Evolutionary conservation across 495 filamentous ascomycete species (phyloP).

Genomic region (Corynascus novoguineensis): DNA sequence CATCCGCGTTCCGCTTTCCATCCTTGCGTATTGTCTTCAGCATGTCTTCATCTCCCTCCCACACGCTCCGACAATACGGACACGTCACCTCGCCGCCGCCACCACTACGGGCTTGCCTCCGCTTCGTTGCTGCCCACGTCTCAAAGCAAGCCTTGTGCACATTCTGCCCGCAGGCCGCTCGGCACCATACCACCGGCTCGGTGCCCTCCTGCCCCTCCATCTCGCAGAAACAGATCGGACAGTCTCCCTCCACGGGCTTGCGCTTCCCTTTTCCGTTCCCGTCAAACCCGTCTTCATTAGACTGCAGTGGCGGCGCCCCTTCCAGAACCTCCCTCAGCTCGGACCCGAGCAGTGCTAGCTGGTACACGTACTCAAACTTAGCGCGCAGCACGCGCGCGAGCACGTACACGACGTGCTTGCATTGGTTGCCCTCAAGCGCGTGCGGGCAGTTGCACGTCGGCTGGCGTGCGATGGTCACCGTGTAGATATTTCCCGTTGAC

Average conservation of each 20-base stretch:
- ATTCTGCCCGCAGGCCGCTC: constrained; percentile 70
- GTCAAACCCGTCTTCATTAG: neutral
- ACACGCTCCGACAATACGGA: constrained; percentile 55
- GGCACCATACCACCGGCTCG: constrained; percentile 65
- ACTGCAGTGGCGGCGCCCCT: constrained; percentile 39
- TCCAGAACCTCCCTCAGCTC: constrained; percentile 61
- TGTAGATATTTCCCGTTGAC: constrained; percentile 72
- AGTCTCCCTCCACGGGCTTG: constrained; percentile 61
- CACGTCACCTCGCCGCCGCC: constrained; percentile 50
- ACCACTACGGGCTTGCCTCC: constrained; percentile 18
- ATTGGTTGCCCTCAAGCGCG: constrained; percentile 57
- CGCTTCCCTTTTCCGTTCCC: constrained; percentile 33
- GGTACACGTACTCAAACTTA: constrained; percentile 59
- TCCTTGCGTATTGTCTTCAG: constrained; percentile 42
- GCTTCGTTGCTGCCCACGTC: constrained; percentile 59
- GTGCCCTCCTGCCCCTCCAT: constrained; percentile 45
- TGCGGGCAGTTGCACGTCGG: constrained; percentile 68
- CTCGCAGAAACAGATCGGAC: constrained; percentile 72
- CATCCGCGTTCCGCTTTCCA: constrained; percentile 45
- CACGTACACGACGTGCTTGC: constrained; percentile 58
- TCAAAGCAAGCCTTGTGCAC: constrained; percentile 68
- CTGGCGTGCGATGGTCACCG: constrained; percentile 41
- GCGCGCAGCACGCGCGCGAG: constrained; percentile 61
- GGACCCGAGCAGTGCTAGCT: constrained; percentile 61
- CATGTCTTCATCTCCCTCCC: constrained; percentile 51